phyloP scores from a whole-genome alignment of 2,329 filamentous ascomycete genomes.

The Rhynchosporium secalis region DNA sequence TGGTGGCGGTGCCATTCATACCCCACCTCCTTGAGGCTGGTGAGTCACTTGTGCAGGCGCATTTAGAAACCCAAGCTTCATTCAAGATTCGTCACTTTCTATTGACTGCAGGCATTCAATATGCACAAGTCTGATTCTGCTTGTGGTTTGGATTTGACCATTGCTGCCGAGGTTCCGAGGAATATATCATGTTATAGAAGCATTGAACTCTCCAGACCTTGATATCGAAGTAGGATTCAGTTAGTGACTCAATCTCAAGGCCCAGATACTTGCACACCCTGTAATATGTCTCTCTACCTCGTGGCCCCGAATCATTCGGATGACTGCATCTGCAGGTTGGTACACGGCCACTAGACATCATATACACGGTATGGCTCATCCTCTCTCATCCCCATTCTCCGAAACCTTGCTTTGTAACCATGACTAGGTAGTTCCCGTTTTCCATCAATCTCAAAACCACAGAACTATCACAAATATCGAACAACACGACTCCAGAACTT shows the following conservation, averaged over 20 bases:
- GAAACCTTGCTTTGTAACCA: not conserved
- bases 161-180: not conserved
- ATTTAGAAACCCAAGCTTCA: not conserved
- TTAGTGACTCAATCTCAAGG: not conserved
- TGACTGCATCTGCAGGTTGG: not conserved
- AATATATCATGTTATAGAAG: no score
- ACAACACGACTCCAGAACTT: no score
- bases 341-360: not conserved
- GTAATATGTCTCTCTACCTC: not conserved
- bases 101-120: not conserved
- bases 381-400: not conserved
- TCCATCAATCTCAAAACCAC: not conserved
- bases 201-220: no score
- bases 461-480: no score
- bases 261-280: not conserved
- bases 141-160: no score
- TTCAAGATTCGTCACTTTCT: not conserved
- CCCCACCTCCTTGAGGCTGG: constrained; percentile 13
- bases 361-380: constrained; percentile 13
- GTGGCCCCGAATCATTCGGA: not conserved
- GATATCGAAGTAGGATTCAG: not conserved
- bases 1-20: not conserved
- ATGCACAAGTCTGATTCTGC: no score
- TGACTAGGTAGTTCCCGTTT: not conserved
- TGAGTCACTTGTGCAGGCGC: constrained; percentile 9